Conservation (phyloP, 2,329 filamentous ascomycete species). For the Calonectria multiphialidica region DNA sequence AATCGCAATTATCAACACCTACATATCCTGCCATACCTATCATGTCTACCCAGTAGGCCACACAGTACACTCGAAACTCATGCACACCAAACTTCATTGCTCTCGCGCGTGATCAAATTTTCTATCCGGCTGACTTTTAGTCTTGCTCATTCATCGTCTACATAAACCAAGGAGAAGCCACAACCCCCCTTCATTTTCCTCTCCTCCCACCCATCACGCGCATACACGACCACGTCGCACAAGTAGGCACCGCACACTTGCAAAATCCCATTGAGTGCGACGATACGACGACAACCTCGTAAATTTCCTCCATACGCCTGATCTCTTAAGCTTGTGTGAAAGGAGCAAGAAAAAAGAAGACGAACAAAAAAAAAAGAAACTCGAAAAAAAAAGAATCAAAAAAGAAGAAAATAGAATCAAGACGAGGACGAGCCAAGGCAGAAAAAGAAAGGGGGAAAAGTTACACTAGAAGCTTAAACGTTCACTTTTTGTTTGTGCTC, state of each 20-base stretch:
- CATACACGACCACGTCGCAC: not conserved
- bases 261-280: not conserved
- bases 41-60: not conserved
- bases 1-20: not conserved
- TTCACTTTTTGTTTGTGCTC: constrained; percentile 32
- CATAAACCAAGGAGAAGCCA: constrained; percentile 39
- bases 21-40: not conserved
- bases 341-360: constrained; percentile 27
- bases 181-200: constrained; percentile 15
- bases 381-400: constrained; percentile 20
- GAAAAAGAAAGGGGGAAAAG: constrained; percentile 31
- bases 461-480: constrained; percentile 42
- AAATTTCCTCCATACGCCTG: constrained; percentile 26
- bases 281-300: constrained; percentile 26
- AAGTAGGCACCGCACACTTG: not conserved
- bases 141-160: constrained; percentile 47
- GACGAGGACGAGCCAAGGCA: constrained; percentile 29
- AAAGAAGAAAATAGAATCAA: constrained; percentile 27
- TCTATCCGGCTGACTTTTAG: constrained; percentile 45
- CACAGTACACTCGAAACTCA: not conserved
- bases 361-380: constrained; percentile 9
- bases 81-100: not conserved
- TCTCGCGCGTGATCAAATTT: constrained; percentile 24
- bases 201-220: constrained; percentile 15
- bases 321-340: constrained; percentile 24